Conservation (phyloP, 768 basidiomycete species). For the Lanmaoa rubissima region DNA sequence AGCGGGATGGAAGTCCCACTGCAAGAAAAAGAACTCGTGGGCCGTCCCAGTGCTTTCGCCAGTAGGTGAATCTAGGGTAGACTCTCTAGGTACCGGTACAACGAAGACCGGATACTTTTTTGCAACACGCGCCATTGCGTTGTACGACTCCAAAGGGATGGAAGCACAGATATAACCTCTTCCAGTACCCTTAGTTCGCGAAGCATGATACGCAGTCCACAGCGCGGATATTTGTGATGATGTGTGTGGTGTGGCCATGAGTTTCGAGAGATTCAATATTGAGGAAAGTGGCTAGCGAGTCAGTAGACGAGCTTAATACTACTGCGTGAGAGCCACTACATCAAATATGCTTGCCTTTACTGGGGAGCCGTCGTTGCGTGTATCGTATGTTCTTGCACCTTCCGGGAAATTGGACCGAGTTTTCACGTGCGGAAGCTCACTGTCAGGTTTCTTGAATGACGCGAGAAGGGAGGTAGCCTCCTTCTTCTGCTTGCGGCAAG, state of each 20-base stretch:
- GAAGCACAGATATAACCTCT: conserved; percentile 84
- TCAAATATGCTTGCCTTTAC: conserved; percentile 47
- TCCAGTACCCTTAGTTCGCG: conserved; percentile 75
- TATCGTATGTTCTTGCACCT: conserved; percentile 7
- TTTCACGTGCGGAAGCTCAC: conserved; percentile 5
- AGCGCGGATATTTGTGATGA: conserved; percentile 72
- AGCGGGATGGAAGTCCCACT: conserved; percentile 84
- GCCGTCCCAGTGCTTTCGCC: conserved; percentile 38
- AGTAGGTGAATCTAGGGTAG: conserved; percentile 24
- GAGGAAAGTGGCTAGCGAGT: conserved; percentile 66
- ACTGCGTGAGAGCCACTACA: not conserved
- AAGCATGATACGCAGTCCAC: conserved; percentile 88
- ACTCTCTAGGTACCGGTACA: conserved; percentile 68
- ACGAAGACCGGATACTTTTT: conserved; percentile 75
- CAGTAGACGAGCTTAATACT: not conserved
- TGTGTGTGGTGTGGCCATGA: conserved; percentile 68
- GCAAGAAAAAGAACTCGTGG: conserved; percentile 81
- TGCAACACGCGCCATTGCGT: conserved; percentile 62
- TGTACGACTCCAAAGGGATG: conserved; percentile 70
- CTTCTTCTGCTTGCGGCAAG: conserved; percentile 32
- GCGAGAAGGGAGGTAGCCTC: conserved; percentile 17
- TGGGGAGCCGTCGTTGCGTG: conserved; percentile 65
- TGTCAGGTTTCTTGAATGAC: conserved; percentile 13
- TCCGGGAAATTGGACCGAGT: conserved; percentile 2
- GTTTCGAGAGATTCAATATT: conserved; percentile 73